Base-by-base conservation (phyloP, 371 early-diverging fungal species). In the Catenaria anguillulae region DNA sequence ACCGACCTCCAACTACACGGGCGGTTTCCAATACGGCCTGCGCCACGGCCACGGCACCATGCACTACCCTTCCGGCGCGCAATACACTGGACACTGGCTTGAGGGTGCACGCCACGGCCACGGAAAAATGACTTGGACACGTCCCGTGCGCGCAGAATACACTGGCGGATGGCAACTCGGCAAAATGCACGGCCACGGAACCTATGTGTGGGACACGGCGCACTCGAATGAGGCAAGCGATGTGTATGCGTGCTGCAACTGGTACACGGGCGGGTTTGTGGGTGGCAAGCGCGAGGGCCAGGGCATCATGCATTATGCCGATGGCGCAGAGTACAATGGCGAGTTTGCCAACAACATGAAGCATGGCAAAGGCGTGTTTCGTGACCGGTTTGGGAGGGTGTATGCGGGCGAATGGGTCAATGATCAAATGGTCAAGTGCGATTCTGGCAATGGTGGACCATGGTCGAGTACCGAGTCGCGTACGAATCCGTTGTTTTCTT, bases 281-380 rank as follows among this genome's bases (percentile, higher is more conserved):
- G 60, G 69, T 34, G 76, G 75, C 33, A 69, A 70, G 62, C 67
- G 75, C 10, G 33, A 67, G 36, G 77, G 79, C 12, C 43, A 33
- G 31, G 77, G 79, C 37, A 62, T 63, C 0, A 73, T 79, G 60
- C 63, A 66, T 33, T 79, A 75, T 52, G 72, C 79, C 13, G 70
- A 62, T 46, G 78, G 79, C 2, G 23, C 63, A 13, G 46, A 37
- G 0, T 79, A 77, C 60, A 64, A 63, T 23, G 78, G 78, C n/a
- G 70, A 76, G 17, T 79, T 75, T 75, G 65, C 62, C 37, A 70
- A 72, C 34, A 72, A 77, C 66, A 62, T 67, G 65, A 78, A 78
- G 29, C 60, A 60, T 17, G 60, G 60, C 1, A 21, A 29, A 24
- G 60, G 19, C 19, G 23, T 45, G 23, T 60, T 33, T 17, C 33